Conservation (phyloP, 345 rosid species). For the Jatropha curcas region DNA sequence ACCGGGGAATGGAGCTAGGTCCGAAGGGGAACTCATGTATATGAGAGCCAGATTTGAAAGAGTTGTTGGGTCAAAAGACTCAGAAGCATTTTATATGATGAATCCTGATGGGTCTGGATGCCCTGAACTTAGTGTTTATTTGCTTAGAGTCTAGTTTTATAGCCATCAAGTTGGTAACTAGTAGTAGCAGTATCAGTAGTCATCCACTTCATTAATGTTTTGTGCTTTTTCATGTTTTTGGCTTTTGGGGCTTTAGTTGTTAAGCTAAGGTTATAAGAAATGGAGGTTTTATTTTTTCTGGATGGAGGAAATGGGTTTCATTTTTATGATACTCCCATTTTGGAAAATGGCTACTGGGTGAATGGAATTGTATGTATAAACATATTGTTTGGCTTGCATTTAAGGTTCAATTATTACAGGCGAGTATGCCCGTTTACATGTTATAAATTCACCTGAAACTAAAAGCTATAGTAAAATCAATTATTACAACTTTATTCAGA, state of each 20-base stretch:
- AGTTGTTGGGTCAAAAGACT: constrained; percentile 85
- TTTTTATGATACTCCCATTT: constrained; percentile 1
- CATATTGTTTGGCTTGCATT: background rate
- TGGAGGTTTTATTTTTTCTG: background rate
- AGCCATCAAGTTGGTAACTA: too few species aligned
- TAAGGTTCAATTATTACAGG: background rate
- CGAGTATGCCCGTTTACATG: background rate
- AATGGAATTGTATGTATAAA: background rate
- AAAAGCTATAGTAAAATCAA: too few species aligned
- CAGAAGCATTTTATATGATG: constrained; percentile 96
- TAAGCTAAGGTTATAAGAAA: background rate
- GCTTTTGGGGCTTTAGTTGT: background rate
- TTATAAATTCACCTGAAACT: too few species aligned
- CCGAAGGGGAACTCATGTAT: constrained; percentile 89
- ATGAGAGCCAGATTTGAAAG: constrained; percentile 95
- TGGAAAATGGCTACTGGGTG: background rate
- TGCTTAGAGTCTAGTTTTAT: constrained; percentile 55
- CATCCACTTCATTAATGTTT: background rate
- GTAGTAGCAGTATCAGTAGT: background rate
- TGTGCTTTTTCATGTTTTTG: background rate
- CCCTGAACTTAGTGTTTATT: constrained; percentile 87
- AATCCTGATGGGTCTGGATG: constrained; percentile 81
- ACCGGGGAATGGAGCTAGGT: constrained; percentile 50
- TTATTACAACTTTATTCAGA: too few species aligned
- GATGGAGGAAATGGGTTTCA: background rate